These are phyloP conservation scores for Zymoseptoria ardabiliae DNA, from an alignment of 2,329 filamentous ascomycete genomes.

Conservation along the genomic window DNA sequence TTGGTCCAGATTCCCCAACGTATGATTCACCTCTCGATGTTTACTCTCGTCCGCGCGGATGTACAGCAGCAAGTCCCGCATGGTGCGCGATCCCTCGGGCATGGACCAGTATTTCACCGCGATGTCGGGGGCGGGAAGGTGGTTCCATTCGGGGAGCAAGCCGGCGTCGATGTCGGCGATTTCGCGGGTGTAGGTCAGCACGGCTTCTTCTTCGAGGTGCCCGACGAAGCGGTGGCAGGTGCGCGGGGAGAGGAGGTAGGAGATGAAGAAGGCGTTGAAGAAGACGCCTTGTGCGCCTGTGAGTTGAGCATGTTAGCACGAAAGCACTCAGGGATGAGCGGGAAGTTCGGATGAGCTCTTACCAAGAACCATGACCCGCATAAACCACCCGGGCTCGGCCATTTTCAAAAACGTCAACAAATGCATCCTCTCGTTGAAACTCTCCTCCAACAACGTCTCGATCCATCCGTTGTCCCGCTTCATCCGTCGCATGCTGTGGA, in stretches of 20 bases:
- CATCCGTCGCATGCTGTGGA: constrained; percentile 73
- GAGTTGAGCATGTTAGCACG: constrained; percentile 3
- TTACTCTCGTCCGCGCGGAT: constrained; percentile 85
- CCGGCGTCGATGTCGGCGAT: constrained; percentile 81
- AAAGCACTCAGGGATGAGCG: too few relatives aligned
- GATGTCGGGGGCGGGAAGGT: constrained; percentile 75
- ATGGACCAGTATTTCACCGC: constrained; percentile 91
- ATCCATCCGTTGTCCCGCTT: constrained; percentile 96
- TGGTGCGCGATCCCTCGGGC: constrained; percentile 71
- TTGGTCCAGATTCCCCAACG: constrained; percentile 79
- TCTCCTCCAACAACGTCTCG: constrained; percentile 32
- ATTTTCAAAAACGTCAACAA: constrained; percentile 89
- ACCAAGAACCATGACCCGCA: constrained; percentile 69
- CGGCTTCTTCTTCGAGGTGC: constrained; percentile 94
- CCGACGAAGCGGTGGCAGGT: constrained; percentile 94
- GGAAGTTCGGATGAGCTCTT: too few relatives aligned
- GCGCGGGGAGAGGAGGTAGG: constrained; percentile 77
- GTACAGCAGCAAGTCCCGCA: constrained; percentile 82
- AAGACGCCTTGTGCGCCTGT: constrained; percentile 90
- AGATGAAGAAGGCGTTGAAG: constrained; percentile 87
- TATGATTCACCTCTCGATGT: constrained; percentile 84
- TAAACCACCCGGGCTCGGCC: constrained; percentile 77
- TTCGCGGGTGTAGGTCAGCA: constrained; percentile 87
- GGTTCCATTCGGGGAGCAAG: constrained; percentile 73
- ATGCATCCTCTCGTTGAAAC: constrained; percentile 63